Evolutionary conservation across 192 early-diverging fungal genomes (phyloP), one percentile per base, ranked within the genome.

Genomic region (Obelidium mucronatum): DNA sequence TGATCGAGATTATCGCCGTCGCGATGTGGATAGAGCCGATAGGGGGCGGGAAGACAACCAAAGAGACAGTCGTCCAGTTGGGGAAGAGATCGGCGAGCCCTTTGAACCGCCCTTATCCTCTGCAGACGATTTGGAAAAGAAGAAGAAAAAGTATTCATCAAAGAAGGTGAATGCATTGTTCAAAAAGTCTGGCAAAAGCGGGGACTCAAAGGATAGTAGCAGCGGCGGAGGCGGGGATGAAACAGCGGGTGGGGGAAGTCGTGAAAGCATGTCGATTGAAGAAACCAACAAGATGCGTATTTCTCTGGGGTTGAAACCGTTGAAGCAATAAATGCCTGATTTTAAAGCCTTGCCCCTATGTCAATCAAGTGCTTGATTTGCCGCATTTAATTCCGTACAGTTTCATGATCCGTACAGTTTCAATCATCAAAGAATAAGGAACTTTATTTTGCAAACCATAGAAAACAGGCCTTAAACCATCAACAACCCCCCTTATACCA

Each of bases 131-230:
- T 0, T 26, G 48, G 35, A n/a, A 3, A 64, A 77, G 59, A 80
- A 83, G 62, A 82, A 84, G 79, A 82, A 82, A 39, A 79, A 82
- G 17, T 79, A 68, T 33, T 88, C 87, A 5, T 59, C 74, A 11
- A 85, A 83, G 58, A 88, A 88, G 63, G 83, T 88, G 59, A 77
- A 83, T 40, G 55, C 63, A 15, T 64, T 88, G 53, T 88, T 88
- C 79, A 86, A 86, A 73, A 86, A 84, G 78, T 63, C 70, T 34
- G 58, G 60, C 11, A 53, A 48, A 15, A 15, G 11, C 19, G 44
- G 44, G 19, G 26, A 30, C 2, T 19, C 63, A 13, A 62, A 60
- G 56, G 60, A 60, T 6, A 13, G 6, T 13, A 30, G 15, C 8
- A 8, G 22, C 15, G 40, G 62, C 42, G 59, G 36, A 22, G 44